phyloP scores from a whole-genome alignment of 164 flowering plant species.

The Magnolia sinica region DNA sequence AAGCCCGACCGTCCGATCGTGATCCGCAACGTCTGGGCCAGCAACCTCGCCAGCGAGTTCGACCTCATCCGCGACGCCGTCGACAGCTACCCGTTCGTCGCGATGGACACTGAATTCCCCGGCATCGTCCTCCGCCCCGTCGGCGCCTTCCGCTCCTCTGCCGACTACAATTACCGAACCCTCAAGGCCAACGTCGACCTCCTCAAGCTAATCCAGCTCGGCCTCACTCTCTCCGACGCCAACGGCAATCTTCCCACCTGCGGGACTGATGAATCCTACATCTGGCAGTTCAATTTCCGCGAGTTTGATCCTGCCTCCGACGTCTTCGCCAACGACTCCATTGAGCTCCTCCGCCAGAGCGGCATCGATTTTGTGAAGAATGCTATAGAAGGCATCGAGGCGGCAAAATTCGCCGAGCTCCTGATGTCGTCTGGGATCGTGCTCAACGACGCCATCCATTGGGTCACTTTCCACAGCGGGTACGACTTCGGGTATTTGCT shows the following conservation, averaged over 20 bases:
- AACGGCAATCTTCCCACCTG: constrained; percentile 42
- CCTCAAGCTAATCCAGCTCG: constrained; percentile 45
- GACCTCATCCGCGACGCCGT: constrained; percentile 37
- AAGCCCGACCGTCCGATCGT: constrained; percentile 18
- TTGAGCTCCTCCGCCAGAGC: constrained; percentile 36
- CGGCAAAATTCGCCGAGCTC: constrained; percentile 28
- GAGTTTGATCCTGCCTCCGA: constrained; percentile 39
- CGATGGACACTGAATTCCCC: constrained; percentile 46
- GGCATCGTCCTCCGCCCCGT: constrained; percentile 41
- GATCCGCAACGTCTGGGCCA: constrained; percentile 43
- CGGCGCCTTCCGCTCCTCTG: constrained; percentile 21
- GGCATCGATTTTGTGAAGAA: constrained; percentile 41
- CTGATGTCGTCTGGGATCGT: constrained; percentile 33
- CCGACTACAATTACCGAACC: constrained; percentile 32
- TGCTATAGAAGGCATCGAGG: constrained; percentile 26
- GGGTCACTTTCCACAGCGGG: constrained; percentile 42
- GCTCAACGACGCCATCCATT: constrained; percentile 32
- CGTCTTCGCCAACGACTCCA: constrained; percentile 41
- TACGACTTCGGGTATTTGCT: constrained; percentile 51
- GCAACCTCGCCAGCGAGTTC: constrained; percentile 42
- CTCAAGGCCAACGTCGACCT: constrained; percentile 46
- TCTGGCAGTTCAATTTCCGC: constrained; percentile 54
- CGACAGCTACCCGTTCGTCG: constrained; percentile 48
- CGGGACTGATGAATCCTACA: constrained; percentile 32
- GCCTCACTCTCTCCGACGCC: constrained; percentile 48